Evolutionary conservation across 2,329 filamentous ascomycete genomes (phyloP), one percentile per base, ranked within the genome.

Genomic region (Pyrenochaeta sp.): DNA sequence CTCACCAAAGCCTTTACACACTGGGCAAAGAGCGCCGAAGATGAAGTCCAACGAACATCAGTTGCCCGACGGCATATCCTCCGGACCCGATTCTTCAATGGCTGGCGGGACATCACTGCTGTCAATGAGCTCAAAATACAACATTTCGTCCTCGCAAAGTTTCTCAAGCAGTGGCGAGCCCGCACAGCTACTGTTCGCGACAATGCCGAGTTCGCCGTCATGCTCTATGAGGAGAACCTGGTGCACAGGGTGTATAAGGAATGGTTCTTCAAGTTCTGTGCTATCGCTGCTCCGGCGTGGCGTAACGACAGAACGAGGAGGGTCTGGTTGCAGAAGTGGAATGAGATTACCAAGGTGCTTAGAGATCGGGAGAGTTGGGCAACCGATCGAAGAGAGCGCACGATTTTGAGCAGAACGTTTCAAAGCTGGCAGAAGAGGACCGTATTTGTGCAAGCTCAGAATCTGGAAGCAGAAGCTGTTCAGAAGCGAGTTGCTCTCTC

Each of bases 41-140:
- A 88, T 10, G 83, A 89, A 60, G 75, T 84, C 11, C 79, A 84
- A 50, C 81, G 83, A 27, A 89, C 88, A 3, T 82, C 81, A 4
- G 77, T 84, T 28, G 89, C 88, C 14, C 80, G 87, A 50, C 78
- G 83, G 49, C 87, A 90, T 63, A 83, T 92, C 47, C 73, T 94
- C 40, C 79, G 86, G 41, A 83, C 81, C 9, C 81, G 82, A 41
- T 86, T 85, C 48, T 90, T 89, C 67, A 82, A 81, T 44, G 83
- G 83, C 6, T 90, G 87, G 87, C 78, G 81, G 18, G 78, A 83
- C 44, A 82, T 88, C 41, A 86, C 85, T 0, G 76, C 77, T 1
- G 77, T 83, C 35, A 85, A 87, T 52, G 79, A 83, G 29, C 58
- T 74, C 27, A 81, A 81, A 53, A 77, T 77, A 10, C 71, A 74